These are phyloP conservation scores for Blastocystis sp. DNA, from an alignment of 352 stramenopile genomes.

Conservation along the genomic window DNA sequence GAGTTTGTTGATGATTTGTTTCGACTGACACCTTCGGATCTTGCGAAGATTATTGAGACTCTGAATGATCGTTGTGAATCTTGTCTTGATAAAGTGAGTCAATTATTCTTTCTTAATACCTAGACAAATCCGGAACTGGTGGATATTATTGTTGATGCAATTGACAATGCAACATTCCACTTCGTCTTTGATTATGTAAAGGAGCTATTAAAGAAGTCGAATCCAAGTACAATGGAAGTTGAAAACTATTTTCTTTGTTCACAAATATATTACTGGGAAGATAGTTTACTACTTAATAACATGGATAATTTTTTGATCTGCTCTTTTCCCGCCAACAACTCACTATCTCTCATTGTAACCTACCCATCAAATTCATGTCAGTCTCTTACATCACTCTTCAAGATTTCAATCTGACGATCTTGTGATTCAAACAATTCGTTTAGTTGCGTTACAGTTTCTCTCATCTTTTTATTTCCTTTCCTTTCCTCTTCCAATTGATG, in stretches of 20 bases:
- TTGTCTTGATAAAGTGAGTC: slow-evolving; percentile 77
- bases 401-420: slow-evolving; percentile 63
- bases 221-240: slow-evolving; percentile 73
- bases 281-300: slow-evolving; percentile 40
- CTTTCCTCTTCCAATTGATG: slow-evolving; percentile 59
- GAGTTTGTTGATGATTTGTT: slow-evolving; percentile 84
- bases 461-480: slow-evolving; percentile 56
- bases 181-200: slow-evolving; percentile 79
- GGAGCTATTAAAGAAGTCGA: slow-evolving; percentile 71
- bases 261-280: slow-evolving; percentile 12
- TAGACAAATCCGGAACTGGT: slow-evolving; percentile 80
- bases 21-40: slow-evolving; percentile 78
- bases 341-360: slow-evolving; percentile 53
- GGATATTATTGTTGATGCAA: slow-evolving; percentile 82
- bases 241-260: slow-evolving; percentile 39
- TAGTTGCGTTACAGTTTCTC: slow-evolving; percentile 55
- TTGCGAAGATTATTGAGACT: slow-evolving; percentile 78
- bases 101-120: not conserved
- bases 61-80: slow-evolving; percentile 82
- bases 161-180: slow-evolving; percentile 83
- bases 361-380: not conserved
- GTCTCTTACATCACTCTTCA: slow-evolving; percentile 24
- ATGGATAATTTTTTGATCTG: slow-evolving; percentile 59
- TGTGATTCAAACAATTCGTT: slow-evolving; percentile 61
- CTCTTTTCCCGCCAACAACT: slow-evolving; percentile 57